Conservation (phyloP, 352 stramenopile species). For the Lagenidium giganteum region DNA sequence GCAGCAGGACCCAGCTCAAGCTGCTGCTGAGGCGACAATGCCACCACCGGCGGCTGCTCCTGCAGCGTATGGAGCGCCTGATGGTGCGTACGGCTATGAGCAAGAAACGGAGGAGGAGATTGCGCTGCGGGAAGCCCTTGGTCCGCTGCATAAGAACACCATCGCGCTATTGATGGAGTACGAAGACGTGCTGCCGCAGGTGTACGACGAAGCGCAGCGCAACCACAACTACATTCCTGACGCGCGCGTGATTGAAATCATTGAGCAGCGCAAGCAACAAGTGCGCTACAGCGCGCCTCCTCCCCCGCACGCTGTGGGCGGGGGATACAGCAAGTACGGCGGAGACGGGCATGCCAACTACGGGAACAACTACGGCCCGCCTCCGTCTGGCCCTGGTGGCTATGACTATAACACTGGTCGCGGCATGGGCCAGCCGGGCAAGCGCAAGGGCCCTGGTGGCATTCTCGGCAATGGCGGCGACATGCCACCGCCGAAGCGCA, state of each 20-base stretch:
- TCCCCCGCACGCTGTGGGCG: too few species aligned
- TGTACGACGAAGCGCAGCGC: constrained; percentile 77
- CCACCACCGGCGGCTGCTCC: constrained; percentile 4
- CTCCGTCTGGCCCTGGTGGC: too few species aligned
- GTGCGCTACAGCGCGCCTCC: constrained; percentile 20
- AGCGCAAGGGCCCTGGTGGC: too few species aligned
- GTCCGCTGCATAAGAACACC: constrained; percentile 67
- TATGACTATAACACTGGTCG: too few species aligned
- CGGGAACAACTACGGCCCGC: constrained; percentile 29
- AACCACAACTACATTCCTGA: constrained; percentile 74
- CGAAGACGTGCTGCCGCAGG: constrained; percentile 66
- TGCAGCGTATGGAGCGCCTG: too few species aligned
- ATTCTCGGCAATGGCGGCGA: too few species aligned
- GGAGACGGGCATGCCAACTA: constrained; percentile 15
- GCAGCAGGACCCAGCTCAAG: constrained; percentile 9
- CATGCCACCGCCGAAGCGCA: too few species aligned
- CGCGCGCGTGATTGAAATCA: constrained; percentile 70
- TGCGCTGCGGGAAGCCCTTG: constrained; percentile 57
- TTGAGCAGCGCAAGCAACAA: constrained; percentile 54
- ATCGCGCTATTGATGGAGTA: constrained; percentile 68
- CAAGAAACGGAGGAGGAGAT: constrained; percentile 47
- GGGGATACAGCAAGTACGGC: constrained; percentile 38
- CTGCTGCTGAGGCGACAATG: constrained; percentile 16
- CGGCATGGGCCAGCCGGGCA: too few species aligned
- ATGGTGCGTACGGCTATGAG: constrained; percentile 8